Conservation (phyloP, 768 basidiomycete species). For the Xanthoconium purpureum region DNA sequence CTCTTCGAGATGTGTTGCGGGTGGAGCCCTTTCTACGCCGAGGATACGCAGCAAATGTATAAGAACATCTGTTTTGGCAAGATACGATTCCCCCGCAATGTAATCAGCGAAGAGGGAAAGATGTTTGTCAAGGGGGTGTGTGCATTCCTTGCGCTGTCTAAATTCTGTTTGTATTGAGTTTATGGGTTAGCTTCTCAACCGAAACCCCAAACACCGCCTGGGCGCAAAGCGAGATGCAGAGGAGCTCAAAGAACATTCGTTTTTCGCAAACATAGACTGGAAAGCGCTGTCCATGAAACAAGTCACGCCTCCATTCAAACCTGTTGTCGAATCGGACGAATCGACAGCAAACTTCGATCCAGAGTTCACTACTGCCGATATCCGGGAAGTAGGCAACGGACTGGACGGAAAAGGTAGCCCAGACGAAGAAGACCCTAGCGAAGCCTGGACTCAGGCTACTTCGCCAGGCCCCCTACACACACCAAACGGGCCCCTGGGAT, state of each 20-base stretch:
- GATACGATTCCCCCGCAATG: slow-evolving; percentile 95
- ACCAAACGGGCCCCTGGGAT: slow-evolving; percentile 77
- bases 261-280: slow-evolving; percentile 94
- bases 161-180: slow-evolving; percentile 14
- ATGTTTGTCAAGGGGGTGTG: slow-evolving; percentile 97
- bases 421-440: slow-evolving; percentile 67
- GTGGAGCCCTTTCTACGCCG: slow-evolving; percentile 99
- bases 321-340: slow-evolving; percentile 96
- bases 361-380: slow-evolving; percentile 92
- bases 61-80: slow-evolving; percentile 99
- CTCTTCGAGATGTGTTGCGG: slow-evolving; percentile 99
- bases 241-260: slow-evolving; percentile 94
- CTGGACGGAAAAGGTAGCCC: slow-evolving; percentile 43
- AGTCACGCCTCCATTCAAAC: slow-evolving; percentile 96
- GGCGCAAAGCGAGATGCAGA: slow-evolving; percentile 88
- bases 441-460: slow-evolving; percentile 47
- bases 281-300: slow-evolving; percentile 79
- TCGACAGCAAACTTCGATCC: slow-evolving; percentile 98
- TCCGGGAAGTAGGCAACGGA: slow-evolving; percentile 64
- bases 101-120: slow-evolving; percentile 97
- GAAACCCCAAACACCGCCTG: slow-evolving; percentile 96
- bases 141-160: slow-evolving; percentile 21
- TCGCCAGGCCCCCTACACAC: slow-evolving; percentile 42
- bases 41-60: slow-evolving; percentile 99
- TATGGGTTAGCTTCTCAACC: slow-evolving; percentile 78